phyloP scores from a whole-genome alignment of 2,329 filamentous ascomycete genomes.

The Colletotrichum caudatum region DNA sequence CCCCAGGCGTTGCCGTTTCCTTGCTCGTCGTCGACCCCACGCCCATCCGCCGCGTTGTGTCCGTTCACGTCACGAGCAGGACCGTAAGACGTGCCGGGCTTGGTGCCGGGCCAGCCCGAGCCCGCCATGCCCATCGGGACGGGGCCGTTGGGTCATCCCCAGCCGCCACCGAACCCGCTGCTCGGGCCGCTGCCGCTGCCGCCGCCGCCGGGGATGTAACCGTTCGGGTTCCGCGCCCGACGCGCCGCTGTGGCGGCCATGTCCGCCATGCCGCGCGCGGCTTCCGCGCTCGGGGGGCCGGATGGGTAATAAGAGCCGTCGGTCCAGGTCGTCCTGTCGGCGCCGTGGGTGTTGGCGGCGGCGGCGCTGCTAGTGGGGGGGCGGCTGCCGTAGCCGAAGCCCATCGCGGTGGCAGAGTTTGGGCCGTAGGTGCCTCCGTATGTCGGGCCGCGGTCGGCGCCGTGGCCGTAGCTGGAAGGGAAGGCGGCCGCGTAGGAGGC shows the following conservation, averaged over 20 bases:
- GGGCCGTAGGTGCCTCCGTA: background rate
- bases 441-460: background rate
- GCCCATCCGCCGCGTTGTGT: no score
- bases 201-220: background rate
- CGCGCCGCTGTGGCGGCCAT: background rate
- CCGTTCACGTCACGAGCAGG: no score
- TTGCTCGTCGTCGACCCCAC: no score
- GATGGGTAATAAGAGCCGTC: background rate
- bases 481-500: background rate
- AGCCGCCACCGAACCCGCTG: background rate
- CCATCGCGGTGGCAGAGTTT: background rate
- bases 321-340: background rate
- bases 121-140: background rate
- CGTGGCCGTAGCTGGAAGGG: background rate
- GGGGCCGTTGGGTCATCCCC: background rate
- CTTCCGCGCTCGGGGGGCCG: background rate
- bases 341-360: background rate
- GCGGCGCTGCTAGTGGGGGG: background rate
- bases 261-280: background rate
- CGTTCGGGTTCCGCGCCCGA: background rate
- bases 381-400: background rate
- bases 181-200: background rate
- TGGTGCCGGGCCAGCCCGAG: background rate
- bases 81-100: background rate
- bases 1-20: background rate